phyloP scores from a whole-genome alignment of 805 yeast genomes.

The Saccharomyces eubayanus region DNA sequence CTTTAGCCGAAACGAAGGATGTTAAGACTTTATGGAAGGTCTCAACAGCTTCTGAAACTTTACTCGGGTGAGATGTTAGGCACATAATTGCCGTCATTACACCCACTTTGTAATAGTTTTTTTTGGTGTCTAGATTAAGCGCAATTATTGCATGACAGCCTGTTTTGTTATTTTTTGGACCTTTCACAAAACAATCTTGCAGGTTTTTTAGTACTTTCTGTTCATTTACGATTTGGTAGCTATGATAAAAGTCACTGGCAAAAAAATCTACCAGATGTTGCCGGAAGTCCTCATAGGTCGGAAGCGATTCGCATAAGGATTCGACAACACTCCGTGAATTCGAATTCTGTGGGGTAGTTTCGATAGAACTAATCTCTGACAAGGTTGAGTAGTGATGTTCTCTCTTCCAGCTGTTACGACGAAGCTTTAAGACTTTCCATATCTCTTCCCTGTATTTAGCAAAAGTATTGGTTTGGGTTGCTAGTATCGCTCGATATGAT shows the following conservation, averaged over 20 bases:
- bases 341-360: not conserved
- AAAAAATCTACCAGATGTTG: slow-evolving; percentile 5
- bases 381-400: slow-evolving; percentile 1
- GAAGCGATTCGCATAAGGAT: slow-evolving; percentile 7
- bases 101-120: slow-evolving; percentile 11
- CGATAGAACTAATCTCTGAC: slow-evolving; percentile 1
- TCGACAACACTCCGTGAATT: slow-evolving; percentile 1
- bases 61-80: slow-evolving; percentile 1
- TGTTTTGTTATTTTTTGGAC: slow-evolving; percentile 4
- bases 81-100: slow-evolving; percentile 9
- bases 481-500: slow-evolving; percentile 2
- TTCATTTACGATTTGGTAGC: slow-evolving; percentile 6
- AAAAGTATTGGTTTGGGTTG: not conserved
- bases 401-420: slow-evolving; percentile 2
- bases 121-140: slow-evolving; percentile 5
- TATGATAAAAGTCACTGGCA: slow-evolving; percentile 2
- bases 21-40: slow-evolving; percentile 9
- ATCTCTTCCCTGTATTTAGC: not conserved
- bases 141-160: slow-evolving; percentile 4
- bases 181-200: slow-evolving; percentile 5
- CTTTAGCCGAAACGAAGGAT: slow-evolving; percentile 6
- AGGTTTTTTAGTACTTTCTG: slow-evolving; percentile 3
- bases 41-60: slow-evolving; percentile 5
- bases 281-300: slow-evolving; percentile 5
- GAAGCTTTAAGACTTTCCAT: slow-evolving; percentile 1